Conservation (phyloP, 2,329 filamentous ascomycete genomes). For the Lachnellula hyalina region DNA sequence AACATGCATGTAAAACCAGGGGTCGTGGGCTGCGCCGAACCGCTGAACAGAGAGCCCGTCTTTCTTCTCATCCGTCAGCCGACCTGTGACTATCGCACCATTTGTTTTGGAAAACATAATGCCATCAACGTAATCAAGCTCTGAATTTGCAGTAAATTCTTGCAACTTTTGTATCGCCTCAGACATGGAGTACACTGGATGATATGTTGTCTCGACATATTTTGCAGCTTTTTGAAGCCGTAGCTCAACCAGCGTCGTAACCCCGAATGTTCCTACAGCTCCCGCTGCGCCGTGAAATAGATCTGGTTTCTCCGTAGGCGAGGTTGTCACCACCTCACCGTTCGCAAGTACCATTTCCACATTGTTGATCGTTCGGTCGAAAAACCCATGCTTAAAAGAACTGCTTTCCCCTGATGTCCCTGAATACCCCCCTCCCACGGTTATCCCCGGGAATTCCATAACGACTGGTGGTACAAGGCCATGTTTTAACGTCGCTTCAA, state of each 20-base stretch:
- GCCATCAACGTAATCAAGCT: constrained; percentile 57
- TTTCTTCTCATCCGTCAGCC: constrained; percentile 37
- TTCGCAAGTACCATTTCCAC: constrained; percentile 60
- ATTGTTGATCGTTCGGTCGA: constrained; percentile 56
- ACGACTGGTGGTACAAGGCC: constrained; percentile 59
- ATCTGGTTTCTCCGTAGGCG: constrained; percentile 42
- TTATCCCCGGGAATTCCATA: constrained; percentile 69
- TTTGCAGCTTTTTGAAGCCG: constrained; percentile 47
- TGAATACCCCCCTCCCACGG: constrained; percentile 60
- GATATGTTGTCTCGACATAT: constrained; percentile 53
- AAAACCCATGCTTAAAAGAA: constrained; percentile 61
- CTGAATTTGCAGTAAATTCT: constrained; percentile 25
- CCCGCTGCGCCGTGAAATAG: constrained; percentile 55
- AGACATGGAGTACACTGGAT: constrained; percentile 36
- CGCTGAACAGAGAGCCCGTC: constrained; percentile 26
- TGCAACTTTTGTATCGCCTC: constrained; percentile 41
- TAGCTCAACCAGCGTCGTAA: constrained; percentile 55
- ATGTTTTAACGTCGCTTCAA: constrained; percentile 49
- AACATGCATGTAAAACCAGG: constrained; percentile 63
- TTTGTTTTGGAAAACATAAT: constrained; percentile 45
- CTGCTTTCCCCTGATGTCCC: constrained; percentile 64
- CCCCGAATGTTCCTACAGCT: constrained; percentile 54
- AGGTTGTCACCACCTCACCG: constrained; percentile 48
- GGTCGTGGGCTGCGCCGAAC: constrained; percentile 50
- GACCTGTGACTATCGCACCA: constrained; percentile 50